A percentile compares a stretch with the other conserved stretches of the same genome.
Conservation (phyloP, 768 basidiomycete genomes). For the Serendipita sp. region DNA sequence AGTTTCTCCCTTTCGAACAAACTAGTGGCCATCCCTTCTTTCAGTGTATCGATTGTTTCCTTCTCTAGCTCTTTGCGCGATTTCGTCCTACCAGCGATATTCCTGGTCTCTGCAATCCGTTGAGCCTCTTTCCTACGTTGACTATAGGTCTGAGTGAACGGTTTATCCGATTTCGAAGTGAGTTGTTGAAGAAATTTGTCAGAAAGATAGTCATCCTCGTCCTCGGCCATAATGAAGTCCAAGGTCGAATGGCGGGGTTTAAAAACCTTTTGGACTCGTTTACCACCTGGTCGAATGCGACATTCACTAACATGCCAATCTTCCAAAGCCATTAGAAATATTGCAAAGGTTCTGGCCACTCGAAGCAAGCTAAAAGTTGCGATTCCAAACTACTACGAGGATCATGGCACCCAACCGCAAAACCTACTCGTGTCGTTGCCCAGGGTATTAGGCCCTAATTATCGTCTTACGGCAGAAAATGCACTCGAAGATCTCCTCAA, state of each 20-base stretch:
- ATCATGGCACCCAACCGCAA: neutral
- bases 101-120: slow-evolving; percentile 39
- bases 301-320: neutral
- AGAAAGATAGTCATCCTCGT: slow-evolving; percentile 76
- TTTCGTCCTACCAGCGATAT: slow-evolving; percentile 51
- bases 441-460: neutral
- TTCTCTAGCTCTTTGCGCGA: slow-evolving; percentile 51
- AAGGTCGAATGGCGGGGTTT: neutral
- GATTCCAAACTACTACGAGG: neutral
- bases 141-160: slow-evolving; percentile 38
- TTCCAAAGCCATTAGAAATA: neutral
- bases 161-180: slow-evolving; percentile 20
- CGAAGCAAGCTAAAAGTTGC: neutral
- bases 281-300: neutral
- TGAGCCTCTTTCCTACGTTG: slow-evolving; percentile 53
- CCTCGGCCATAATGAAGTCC: slow-evolving; percentile 38
- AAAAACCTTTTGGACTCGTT: neutral
- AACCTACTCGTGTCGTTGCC: neutral
- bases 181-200: slow-evolving; percentile 53
- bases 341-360: neutral
- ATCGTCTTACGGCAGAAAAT: neutral
- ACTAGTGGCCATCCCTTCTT: slow-evolving; percentile 64
- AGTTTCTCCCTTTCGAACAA: slow-evolving; percentile 65
- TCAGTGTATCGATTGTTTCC: slow-evolving; percentile 34
- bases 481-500: neutral